Base-by-base conservation (phyloP, 2,329 filamentous ascomycete genomes). In the Seiridium cupressi region DNA sequence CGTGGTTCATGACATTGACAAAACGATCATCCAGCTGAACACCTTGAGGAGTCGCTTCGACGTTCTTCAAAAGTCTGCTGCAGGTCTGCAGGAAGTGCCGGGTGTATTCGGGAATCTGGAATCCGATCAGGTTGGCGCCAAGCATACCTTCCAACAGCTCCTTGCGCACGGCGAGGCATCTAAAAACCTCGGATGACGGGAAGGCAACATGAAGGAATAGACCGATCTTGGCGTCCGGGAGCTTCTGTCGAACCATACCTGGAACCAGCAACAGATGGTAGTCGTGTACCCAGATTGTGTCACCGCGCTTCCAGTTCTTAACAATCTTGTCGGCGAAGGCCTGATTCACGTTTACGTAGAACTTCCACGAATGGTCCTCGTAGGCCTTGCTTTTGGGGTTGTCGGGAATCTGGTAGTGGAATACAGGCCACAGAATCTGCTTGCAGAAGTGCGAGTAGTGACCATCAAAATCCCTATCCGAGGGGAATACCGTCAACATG, bases 351-450 rank as follows among this genome's bases (percentile, higher is more conserved):
- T 91, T 92, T 71, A 93, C 90, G 69, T 98, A 98, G 79, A 92
- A 96, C 66, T 93, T 85, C 92, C 93, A 98, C 0, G 93, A 97
- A 75, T 98, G 93, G 68, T 98, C 94, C 74, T 96, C 90, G 73
- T 97, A 98, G 0, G 94, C 94, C 75, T 98, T 98, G 85, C 93
- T 97, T 82, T 97, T 97, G 34, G 94, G 94, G 72, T 96, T 96
- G 72, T 98, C 95, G 0, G 94, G 95, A 61, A 98, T 96, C 75
- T 97, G 93, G 74, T 98, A 98, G 76, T 98, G 93, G 75, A 98
- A 96, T 62, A 97, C 93, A 1, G 94, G 94, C 94, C 94, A 98
- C 5, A 98, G 82, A 59, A 98, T 97, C 71, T 94, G 92, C 79
- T 98, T 98, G 87, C 93, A 97, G 73, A 95, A 98, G 76, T 97